Conservation (phyloP, 768 basidiomycete genomes). For the Rhodotorula sphaerocarpa region DNA sequence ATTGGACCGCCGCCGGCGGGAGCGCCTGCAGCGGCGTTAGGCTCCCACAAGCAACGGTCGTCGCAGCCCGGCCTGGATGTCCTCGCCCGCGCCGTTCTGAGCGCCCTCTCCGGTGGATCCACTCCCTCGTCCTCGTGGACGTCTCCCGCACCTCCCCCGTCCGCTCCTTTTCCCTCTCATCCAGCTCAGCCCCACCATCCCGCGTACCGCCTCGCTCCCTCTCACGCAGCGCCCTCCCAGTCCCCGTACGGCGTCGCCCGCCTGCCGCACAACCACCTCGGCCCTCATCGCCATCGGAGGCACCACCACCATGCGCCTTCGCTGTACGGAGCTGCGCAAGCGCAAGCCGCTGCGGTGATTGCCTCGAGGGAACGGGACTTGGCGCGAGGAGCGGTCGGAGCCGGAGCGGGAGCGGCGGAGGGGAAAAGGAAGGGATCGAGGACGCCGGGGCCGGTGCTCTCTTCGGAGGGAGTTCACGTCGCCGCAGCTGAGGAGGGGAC, state of each 20-base stretch:
- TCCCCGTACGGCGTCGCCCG: neutral
- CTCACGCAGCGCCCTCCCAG: too few species aligned
- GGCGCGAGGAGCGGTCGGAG: too few species aligned
- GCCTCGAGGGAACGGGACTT: neutral
- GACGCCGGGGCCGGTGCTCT: too few species aligned
- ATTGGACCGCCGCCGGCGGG: too few species aligned
- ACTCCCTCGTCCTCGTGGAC: neutral
- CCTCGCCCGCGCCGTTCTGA: too few species aligned
- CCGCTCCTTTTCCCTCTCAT: too few species aligned
- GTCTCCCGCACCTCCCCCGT: neutral
- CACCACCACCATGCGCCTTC: neutral
- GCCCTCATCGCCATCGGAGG: neutral
- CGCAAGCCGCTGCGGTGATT: neutral
- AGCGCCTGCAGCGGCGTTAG: too few species aligned
- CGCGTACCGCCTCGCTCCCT: neutral
- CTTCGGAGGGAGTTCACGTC: too few species aligned
- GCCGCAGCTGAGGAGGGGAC: too few species aligned
- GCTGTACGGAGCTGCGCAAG: neutral
- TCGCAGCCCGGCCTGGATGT: too few species aligned
- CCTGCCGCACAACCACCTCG: neutral
- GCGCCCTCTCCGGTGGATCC: neutral
- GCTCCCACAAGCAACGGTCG: too few species aligned
- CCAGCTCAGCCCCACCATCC: neutral
- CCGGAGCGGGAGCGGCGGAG: neutral
- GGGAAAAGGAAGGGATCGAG: neutral